Evolutionary conservation across 176 grass and related monocot genomes (phyloP), one percentile per base, ranked within the genome.

Genomic region (Carex pumila): DNA sequence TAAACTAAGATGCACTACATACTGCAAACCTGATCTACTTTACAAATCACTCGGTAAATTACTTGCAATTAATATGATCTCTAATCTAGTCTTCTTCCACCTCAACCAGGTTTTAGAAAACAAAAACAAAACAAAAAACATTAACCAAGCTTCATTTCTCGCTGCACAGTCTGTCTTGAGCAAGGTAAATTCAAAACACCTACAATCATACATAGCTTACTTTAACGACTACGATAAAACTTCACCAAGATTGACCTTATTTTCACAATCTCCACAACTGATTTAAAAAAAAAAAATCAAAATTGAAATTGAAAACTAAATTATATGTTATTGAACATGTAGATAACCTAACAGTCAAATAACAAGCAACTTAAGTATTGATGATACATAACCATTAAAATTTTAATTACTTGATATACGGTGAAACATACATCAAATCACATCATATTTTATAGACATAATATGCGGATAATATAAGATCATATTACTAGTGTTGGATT

Each of bases 1-100:
- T 78, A 78, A 78, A 18, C 56, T 31, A 78, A 75, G 13, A 78
- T 34, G 52, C 49, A 55, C 53, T 57, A 57, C 73, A 78, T 57
- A 78, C 73, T 78, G 73, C 73, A 57, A 56, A 78, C 73, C 73
- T 78, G 52, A 78, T 55, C 73, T 78, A 57, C 73, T 78, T 77
- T 78, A 78, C 73, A 78, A 52, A 78, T 56, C 73, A 78, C 52
- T 56, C 12, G 50, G 34, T 78, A 78, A 78, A 78, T 78, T 57
- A 56, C 52, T 56, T 56, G 11, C 14, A 30, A 78, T 76, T 18
- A 78, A 78, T 34, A 78, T 49, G 21, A 56, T 57, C 52, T 78
- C 73, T 78, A 78, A 17, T 78, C 50, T 56, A 75, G 25, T 78
- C 7, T 32, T 71, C 37, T 49, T 78, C 52, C 73, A 78, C 73